A percentile compares a stretch with the other conserved stretches of the same genome.
phyloP scores from a whole-genome alignment of 1,284 basidiomycete species.

The Polyporus tsugae region DNA sequence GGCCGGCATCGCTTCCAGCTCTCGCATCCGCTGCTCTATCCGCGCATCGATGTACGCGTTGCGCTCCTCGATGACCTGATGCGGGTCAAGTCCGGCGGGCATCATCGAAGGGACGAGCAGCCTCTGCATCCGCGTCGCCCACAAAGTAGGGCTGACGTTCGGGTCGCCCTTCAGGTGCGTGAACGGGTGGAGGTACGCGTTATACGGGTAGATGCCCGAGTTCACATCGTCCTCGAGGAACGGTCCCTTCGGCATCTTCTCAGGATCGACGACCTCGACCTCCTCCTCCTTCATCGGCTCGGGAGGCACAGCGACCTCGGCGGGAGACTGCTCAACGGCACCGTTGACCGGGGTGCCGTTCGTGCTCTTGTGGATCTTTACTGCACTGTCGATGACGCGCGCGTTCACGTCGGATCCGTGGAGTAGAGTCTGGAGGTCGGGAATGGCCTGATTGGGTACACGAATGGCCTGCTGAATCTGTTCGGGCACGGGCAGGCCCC shows the following conservation, averaged over 20 bases:
- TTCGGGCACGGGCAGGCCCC: slow-evolving; percentile 84
- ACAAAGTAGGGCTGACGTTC: slow-evolving; percentile 65
- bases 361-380: slow-evolving; percentile 77
- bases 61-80: slow-evolving; percentile 90
- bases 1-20: slow-evolving; percentile 86
- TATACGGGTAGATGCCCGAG: slow-evolving; percentile 94
- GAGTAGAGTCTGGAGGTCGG: slow-evolving; percentile 71
- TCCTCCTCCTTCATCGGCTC: slow-evolving; percentile 35
- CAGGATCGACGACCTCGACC: slow-evolving; percentile 37
- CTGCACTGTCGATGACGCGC: slow-evolving; percentile 79
- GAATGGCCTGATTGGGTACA: slow-evolving; percentile 62
- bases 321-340: slow-evolving; percentile 12
- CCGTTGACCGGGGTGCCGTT: slow-evolving; percentile 33
- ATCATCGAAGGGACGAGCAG: slow-evolving; percentile 89
- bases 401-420: slow-evolving; percentile 66
- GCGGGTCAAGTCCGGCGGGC: slow-evolving; percentile 94
- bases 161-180: slow-evolving; percentile 74
- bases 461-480: slow-evolving; percentile 83
- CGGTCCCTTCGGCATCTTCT: slow-evolving; percentile 69
- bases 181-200: slow-evolving; percentile 91
- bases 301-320: slow-evolving; percentile 11
- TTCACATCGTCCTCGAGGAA: slow-evolving; percentile 84
- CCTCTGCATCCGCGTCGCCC: slow-evolving; percentile 79
- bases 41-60: slow-evolving; percentile 92
- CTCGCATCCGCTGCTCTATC: slow-evolving; percentile 88